Conservation (phyloP, 768 basidiomycete genomes). For the Lactarius evosmus region DNA sequence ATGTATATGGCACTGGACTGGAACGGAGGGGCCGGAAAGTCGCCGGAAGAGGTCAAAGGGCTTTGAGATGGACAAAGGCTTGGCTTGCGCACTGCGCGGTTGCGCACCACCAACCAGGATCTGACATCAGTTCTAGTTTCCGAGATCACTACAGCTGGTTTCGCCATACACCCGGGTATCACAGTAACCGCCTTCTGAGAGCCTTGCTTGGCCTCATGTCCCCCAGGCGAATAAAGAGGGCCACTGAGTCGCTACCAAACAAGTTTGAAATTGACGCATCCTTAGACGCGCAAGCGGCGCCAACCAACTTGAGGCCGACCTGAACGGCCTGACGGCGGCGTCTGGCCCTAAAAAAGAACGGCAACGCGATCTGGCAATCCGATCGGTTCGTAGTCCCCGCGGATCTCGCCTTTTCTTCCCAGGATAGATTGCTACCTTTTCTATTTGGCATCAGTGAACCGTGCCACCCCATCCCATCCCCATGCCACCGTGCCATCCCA, state of each 20-base stretch:
- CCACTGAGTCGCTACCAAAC: constrained; percentile 7
- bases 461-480: background rate
- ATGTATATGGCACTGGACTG: constrained; percentile 18
- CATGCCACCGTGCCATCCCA: background rate
- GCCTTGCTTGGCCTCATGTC: constrained; percentile 19
- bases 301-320: constrained; percentile 24
- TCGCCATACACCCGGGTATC: constrained; percentile 18
- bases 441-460: background rate
- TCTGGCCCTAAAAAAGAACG: constrained; percentile 22
- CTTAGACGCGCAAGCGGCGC: constrained; percentile 14
- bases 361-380: constrained; percentile 24
- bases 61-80: constrained; percentile 9
- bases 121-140: constrained; percentile 23
- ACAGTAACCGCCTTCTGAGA: background rate
- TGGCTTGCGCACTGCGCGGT: background rate
- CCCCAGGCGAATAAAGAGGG: constrained; percentile 3
- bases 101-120: constrained; percentile 6
- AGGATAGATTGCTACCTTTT: constrained; percentile 1
- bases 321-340: constrained; percentile 24
- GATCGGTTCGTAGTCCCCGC: constrained; percentile 25
- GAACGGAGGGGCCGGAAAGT: constrained; percentile 21
- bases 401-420: constrained; percentile 26
- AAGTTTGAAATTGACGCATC: constrained; percentile 20
- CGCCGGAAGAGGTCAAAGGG: constrained; percentile 21
- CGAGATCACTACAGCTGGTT: background rate